Percentiles rank a stretch among this genome's conserved stretches.
These are phyloP conservation scores for Salicornia ramosissima DNA, from an alignment of 148 eudicot genomes.

Conservation along the genomic window DNA sequence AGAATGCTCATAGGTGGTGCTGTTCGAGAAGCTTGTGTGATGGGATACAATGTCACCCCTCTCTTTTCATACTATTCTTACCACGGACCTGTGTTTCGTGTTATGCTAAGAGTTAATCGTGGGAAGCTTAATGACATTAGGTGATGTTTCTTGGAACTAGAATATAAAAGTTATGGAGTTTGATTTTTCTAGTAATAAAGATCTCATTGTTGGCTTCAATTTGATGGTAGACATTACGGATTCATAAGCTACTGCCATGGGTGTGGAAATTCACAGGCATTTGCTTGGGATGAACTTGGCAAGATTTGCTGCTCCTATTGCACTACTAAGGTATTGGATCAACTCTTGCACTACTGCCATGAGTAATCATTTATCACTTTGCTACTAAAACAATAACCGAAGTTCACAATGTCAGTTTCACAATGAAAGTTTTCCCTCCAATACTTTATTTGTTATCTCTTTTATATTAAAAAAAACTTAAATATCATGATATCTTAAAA, in stretches of 20 bases:
- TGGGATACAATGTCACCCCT: slow-evolving; percentile 79
- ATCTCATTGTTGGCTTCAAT: slow-evolving; percentile 8
- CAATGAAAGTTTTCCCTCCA: no score
- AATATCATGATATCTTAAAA: no score
- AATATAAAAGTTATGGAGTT: not conserved
- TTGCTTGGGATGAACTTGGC: slow-evolving; percentile 73
- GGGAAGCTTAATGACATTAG: slow-evolving; percentile 58
- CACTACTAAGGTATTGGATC: slow-evolving; percentile 39
- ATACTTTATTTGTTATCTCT: no score
- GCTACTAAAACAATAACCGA: no score
- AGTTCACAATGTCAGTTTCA: no score
- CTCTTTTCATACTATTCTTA: slow-evolving; percentile 92
- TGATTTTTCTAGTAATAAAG: not conserved
- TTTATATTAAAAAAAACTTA: no score
- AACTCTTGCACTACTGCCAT: not conserved
- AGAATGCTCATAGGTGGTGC: slow-evolving; percentile 96
- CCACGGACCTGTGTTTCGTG: slow-evolving; percentile 96
- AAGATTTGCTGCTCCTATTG: slow-evolving; percentile 56
- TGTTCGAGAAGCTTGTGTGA: slow-evolving; percentile 76
- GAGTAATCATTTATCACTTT: no score
- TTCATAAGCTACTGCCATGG: slow-evolving; percentile 68
- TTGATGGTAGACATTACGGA: slow-evolving; percentile 62
- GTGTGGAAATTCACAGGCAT: slow-evolving; percentile 71
- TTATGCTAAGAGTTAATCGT: slow-evolving; percentile 67
- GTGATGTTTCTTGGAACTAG: slow-evolving; percentile 27